Conservation (phyloP, 208 protist species). For the Phytomonas francai region DNA sequence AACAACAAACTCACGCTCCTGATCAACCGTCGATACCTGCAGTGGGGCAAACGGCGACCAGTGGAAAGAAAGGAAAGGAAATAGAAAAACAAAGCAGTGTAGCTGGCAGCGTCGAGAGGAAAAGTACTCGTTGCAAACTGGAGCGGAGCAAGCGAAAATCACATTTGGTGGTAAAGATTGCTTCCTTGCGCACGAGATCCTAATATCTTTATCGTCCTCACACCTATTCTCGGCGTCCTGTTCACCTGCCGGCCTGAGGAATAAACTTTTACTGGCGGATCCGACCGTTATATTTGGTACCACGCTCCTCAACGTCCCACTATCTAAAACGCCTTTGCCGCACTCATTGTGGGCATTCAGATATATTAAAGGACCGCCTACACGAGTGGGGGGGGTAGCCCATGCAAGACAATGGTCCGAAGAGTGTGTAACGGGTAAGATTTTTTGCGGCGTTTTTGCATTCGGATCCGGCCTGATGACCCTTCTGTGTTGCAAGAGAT, state of each 20-base stretch:
- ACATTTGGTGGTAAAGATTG: constrained; percentile 17
- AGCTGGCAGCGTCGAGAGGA: constrained; percentile 22
- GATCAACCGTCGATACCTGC: constrained; percentile 41
- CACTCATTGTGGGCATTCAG: no score
- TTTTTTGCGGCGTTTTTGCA: no score
- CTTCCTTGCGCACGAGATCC: neutral
- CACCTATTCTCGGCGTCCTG: neutral
- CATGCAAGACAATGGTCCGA: no score
- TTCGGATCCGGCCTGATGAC: no score
- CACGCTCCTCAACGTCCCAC: no score
- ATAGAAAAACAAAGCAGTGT: constrained; percentile 48
- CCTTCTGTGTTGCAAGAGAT: no score
- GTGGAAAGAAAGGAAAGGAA: constrained; percentile 68
- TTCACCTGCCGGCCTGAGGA: neutral
- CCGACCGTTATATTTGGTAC: no score
- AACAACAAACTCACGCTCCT: constrained; percentile 78
- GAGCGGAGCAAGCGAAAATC: constrained; percentile 48
- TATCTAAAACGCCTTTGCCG: no score
- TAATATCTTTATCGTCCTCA: neutral
- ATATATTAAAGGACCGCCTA: no score
- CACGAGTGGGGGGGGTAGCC: no score
- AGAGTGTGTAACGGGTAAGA: no score
- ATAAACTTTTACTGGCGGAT: no score
- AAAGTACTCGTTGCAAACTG: constrained; percentile 45
- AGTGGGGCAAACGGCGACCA: constrained; percentile 39